phyloP scores from a whole-genome alignment of 192 early-diverging fungal genomes.

The Kappamyces sp. region DNA sequence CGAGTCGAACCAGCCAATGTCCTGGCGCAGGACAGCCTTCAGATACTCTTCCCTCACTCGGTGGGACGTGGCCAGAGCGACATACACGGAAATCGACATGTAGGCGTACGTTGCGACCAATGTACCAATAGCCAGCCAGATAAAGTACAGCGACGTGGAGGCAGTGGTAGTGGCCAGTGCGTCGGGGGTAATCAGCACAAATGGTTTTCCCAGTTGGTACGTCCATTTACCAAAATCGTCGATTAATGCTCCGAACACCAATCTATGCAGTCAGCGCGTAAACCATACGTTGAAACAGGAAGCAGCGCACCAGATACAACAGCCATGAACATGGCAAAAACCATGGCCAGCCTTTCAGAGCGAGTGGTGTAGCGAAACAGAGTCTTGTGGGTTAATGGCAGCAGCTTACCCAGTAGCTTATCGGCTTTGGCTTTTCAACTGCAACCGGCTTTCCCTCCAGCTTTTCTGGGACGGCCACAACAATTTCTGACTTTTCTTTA shows the following conservation, averaged over 20 bases:
- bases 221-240: slow-evolving; percentile 5
- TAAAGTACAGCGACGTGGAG: slow-evolving; percentile 37
- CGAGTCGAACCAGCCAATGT: slow-evolving; percentile 82
- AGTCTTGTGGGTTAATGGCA: too few species aligned
- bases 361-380: too few species aligned
- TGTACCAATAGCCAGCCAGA: slow-evolving; percentile 53
- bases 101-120: slow-evolving; percentile 53
- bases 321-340: slow-evolving; percentile 6
- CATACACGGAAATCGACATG: slow-evolving; percentile 49
- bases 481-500: too few species aligned
- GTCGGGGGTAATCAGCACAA: slow-evolving; percentile 7
- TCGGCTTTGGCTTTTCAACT: too few species aligned
- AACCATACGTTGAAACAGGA: not conserved
- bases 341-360: too few species aligned
- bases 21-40: slow-evolving; percentile 72
- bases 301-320: slow-evolving; percentile 9
- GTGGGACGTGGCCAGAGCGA: slow-evolving; percentile 53
- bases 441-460: too few species aligned
- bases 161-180: not conserved
- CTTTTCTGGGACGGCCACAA: too few species aligned
- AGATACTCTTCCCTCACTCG: slow-evolving; percentile 74
- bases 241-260: slow-evolving; percentile 16
- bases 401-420: too few species aligned
- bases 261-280: not conserved
- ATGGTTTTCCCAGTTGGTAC: not conserved